Conservation (phyloP, 352 stramenopile species). For the Thraustochytrium sp. region DNA sequence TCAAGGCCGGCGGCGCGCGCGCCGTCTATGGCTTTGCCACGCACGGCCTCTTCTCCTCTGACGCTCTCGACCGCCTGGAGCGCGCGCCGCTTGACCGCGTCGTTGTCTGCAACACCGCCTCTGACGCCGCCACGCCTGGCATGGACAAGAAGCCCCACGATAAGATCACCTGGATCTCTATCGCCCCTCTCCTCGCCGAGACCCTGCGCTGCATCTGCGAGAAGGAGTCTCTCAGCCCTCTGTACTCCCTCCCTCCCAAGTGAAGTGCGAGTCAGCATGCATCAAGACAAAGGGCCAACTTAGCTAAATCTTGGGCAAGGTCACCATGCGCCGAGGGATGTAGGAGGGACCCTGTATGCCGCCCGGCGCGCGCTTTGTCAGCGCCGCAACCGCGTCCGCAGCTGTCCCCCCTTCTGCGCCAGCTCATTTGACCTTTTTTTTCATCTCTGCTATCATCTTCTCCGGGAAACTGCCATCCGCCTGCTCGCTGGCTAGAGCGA, state of each 20-base stretch:
- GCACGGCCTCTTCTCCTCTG: constrained; percentile 80
- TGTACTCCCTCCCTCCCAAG: constrained; percentile 19
- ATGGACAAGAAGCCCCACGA: neutral
- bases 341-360: too few species aligned
- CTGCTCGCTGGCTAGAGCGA: too few species aligned
- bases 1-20: constrained; percentile 86
- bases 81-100: constrained; percentile 41
- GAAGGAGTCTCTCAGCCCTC: neutral
- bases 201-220: constrained; percentile 16
- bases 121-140: neutral
- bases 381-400: too few species aligned
- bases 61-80: constrained; percentile 41
- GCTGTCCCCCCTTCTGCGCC: too few species aligned
- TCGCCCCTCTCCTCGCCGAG: constrained; percentile 28
- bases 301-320: too few species aligned
- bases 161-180: constrained; percentile 35
- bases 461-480: too few species aligned
- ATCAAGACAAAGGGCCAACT: too few species aligned
- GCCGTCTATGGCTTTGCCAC: constrained; percentile 97
- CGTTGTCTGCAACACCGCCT: constrained; percentile 48
- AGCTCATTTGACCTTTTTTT: too few species aligned
- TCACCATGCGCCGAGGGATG: too few species aligned
- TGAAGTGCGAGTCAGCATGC: too few species aligned
- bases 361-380: too few species aligned
- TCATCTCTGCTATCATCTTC: too few species aligned